Evolutionary conservation across 768 basidiomycete genomes (phyloP).

Genomic region (Hericium erinaceus): DNA sequence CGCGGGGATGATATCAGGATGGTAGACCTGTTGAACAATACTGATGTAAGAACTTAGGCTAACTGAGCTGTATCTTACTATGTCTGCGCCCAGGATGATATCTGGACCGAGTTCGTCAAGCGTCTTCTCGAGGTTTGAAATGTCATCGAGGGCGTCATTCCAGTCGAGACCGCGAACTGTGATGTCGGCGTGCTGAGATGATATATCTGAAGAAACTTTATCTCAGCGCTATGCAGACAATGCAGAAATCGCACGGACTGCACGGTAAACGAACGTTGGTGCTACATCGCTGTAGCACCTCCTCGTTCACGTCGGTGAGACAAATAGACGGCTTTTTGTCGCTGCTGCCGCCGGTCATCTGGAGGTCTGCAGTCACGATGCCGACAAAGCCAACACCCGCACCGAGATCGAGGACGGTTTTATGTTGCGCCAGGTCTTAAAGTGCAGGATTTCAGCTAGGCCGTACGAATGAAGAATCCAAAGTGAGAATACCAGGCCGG

Average conservation of each 20-base stretch:
- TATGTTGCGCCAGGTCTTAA: constrained; percentile 32
- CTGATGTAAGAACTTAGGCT: neutral
- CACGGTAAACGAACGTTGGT: constrained; percentile 54
- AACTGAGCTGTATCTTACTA: constrained; percentile 21
- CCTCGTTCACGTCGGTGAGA: constrained; percentile 57
- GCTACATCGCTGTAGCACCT: constrained; percentile 52
- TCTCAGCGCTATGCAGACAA: neutral
- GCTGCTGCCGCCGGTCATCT: constrained; percentile 23
- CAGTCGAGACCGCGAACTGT: constrained; percentile 51
- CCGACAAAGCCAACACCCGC: constrained; percentile 74
- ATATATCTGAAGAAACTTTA: constrained; percentile 37
- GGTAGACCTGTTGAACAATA: constrained; percentile 2
- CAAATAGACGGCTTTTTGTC: neutral
- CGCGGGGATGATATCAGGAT: constrained; percentile 8
- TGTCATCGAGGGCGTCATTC: constrained; percentile 42
- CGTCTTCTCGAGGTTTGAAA: constrained; percentile 18
- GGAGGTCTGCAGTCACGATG: constrained; percentile 48
- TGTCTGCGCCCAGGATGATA: constrained; percentile 64
- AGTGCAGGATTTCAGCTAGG: neutral
- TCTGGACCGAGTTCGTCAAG: constrained; percentile 40
- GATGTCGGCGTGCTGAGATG: constrained; percentile 39
- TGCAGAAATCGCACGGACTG: constrained; percentile 37
- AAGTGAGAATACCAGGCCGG: constrained; percentile 37
- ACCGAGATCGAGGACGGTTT: constrained; percentile 62
- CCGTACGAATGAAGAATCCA: neutral